These are phyloP conservation scores for Barbatosphaeria neglecta DNA, from an alignment of 495 filamentous ascomycete species.

Conservation along the genomic window DNA sequence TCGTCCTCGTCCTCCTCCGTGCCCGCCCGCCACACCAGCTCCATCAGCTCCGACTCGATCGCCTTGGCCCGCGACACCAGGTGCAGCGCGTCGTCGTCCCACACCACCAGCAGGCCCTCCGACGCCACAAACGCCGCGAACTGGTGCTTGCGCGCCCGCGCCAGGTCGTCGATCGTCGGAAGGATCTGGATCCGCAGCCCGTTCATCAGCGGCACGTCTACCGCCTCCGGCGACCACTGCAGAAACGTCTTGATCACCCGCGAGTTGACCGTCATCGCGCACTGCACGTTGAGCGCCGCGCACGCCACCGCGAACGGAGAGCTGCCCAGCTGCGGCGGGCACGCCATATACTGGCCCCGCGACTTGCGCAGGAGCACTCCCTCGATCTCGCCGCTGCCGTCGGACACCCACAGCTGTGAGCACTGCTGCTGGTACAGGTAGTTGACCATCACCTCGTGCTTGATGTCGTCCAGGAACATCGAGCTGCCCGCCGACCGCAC, in stretches of 20 bases:
- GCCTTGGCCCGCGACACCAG: constrained; percentile 51
- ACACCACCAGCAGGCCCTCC: constrained; percentile 56
- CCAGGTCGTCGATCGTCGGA: constrained; percentile 55
- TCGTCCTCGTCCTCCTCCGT: constrained; percentile 37
- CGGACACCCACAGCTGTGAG: constrained; percentile 56
- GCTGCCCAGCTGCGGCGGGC: constrained; percentile 47
- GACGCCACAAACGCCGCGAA: constrained; percentile 66
- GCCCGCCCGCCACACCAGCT: constrained; percentile 55
- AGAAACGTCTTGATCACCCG: constrained; percentile 65
- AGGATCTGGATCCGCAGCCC: constrained; percentile 64
- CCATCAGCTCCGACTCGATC: constrained; percentile 64
- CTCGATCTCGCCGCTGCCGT: constrained; percentile 52
- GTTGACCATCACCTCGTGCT: constrained; percentile 75
- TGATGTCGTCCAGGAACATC: constrained; percentile 59
- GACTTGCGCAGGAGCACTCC: constrained; percentile 59
- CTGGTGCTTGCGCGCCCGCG: constrained; percentile 57
- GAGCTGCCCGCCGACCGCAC: constrained; percentile 39
- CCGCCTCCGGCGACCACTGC: constrained; percentile 55
- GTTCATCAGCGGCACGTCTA: constrained; percentile 64
- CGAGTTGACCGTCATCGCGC: constrained; percentile 71
- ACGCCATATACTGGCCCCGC: constrained; percentile 55
- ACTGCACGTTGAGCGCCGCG: constrained; percentile 53
- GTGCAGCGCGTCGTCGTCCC: constrained; percentile 65
- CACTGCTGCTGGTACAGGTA: constrained; percentile 72
- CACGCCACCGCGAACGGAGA: constrained; percentile 51